These are phyloP conservation scores for Mycosphaerella sp. DNA, from an alignment of 2,329 filamentous ascomycete species.

Conservation along the genomic window DNA sequence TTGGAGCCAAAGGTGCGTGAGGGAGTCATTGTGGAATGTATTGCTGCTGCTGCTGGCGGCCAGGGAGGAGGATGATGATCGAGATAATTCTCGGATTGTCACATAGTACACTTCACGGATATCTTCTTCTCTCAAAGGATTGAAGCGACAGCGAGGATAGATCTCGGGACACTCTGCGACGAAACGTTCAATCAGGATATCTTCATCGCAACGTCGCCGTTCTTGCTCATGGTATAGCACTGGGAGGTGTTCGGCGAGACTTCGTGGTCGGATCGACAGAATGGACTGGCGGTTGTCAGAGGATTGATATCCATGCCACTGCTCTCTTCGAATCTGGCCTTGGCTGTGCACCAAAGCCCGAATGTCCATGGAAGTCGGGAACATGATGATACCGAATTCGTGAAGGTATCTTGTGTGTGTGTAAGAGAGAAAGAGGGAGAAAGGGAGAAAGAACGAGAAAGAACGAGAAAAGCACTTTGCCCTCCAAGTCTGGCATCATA, in stretches of 20 bases:
- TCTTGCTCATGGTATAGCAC: conserved; percentile 10
- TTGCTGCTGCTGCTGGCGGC: no score
- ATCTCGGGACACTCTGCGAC: conserved; percentile 12
- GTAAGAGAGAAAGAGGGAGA: no score
- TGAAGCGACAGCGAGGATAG: conserved; percentile 12
- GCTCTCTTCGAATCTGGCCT: not conserved
- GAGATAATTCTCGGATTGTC: conserved; percentile 9
- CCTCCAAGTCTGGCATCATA: not conserved
- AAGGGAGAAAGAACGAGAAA: no score
- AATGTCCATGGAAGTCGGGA: not conserved
- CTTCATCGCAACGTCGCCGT: conserved; percentile 6
- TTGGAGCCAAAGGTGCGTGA: not conserved
- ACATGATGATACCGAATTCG: not conserved
- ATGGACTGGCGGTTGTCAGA: conserved; percentile 7
- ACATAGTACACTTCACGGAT: conserved; percentile 15
- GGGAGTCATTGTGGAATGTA: not conserved
- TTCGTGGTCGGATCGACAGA: conserved; percentile 6
- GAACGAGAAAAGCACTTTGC: not conserved
- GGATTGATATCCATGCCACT: not conserved
- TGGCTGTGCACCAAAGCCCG: not conserved
- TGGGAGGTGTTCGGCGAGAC: conserved; percentile 7
- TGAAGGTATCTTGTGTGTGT: no score
- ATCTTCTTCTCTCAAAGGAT: conserved; percentile 14
- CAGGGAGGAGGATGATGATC: not conserved
- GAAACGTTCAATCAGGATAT: conserved; percentile 13